These are phyloP conservation scores for Fraxinus velutina DNA, from an alignment of 305 asterid species.

Conservation along the genomic window DNA sequence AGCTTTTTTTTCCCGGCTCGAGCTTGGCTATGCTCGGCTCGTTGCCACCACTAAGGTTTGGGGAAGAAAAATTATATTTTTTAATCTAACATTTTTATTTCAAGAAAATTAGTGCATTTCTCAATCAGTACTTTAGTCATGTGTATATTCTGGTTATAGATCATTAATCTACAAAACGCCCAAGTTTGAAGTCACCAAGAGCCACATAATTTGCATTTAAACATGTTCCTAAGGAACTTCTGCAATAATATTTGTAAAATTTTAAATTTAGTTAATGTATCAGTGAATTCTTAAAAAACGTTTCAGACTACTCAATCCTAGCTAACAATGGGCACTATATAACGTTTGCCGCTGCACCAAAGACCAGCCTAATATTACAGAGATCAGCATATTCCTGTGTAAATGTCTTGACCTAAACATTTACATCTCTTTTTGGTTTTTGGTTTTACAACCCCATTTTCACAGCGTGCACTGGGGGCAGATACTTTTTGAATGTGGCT, in stretches of 20 bases:
- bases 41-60: not conserved
- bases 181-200: not conserved
- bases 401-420: constrained; percentile 25
- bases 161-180: not conserved
- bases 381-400: constrained; percentile 30
- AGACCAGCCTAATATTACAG: constrained; percentile 51
- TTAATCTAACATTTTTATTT: not conserved
- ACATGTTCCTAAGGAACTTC: not conserved
- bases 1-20: too few relatives aligned
- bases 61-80: not conserved
- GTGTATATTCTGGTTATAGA: not conserved
- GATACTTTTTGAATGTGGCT: not conserved
- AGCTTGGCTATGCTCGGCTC: too few relatives aligned
- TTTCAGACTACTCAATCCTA: not conserved
- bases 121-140: not conserved
- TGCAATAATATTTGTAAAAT: not conserved
- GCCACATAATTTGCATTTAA: not conserved
- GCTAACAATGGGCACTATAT: not conserved
- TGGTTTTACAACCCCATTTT: constrained; percentile 59
- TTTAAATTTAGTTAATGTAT: not conserved
- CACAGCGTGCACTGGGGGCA: not conserved
- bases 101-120: not conserved
- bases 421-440: constrained; percentile 35
- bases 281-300: not conserved
- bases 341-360: constrained; percentile 13